Percentiles rank a stretch among this genome's conserved stretches.
These are phyloP conservation scores for Candida awuae DNA, from an alignment of 805 yeast species.

Conservation along the genomic window DNA sequence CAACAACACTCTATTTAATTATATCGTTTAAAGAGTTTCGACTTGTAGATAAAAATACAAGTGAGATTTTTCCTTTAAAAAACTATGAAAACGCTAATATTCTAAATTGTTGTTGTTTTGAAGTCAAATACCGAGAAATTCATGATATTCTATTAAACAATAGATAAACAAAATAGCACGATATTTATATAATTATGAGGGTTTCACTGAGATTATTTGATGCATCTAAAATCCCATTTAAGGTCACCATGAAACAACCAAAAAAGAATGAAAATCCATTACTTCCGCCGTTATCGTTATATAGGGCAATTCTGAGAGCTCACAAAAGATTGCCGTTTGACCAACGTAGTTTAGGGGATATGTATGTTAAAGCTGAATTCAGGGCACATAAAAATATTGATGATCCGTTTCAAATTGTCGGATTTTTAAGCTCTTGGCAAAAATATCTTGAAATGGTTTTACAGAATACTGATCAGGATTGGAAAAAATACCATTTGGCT, in stretches of 20 bases:
- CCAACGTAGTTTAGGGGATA: slow-evolving; percentile 76
- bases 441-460: slow-evolving; percentile 53
- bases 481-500: slow-evolving; percentile 59
- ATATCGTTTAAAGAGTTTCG: no score
- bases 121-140: no score
- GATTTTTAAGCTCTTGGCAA: slow-evolving; percentile 93
- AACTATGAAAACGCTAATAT: no score
- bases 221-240: slow-evolving; percentile 10
- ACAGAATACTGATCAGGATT: slow-evolving; percentile 42
- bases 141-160: no score
- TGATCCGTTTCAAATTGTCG: slow-evolving; percentile 89
- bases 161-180: no score
- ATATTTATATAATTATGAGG: slow-evolving; percentile 14
- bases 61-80: no score
- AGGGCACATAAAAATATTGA: slow-evolving; percentile 72
- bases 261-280: slow-evolving; percentile 35
- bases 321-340: slow-evolving; percentile 61
- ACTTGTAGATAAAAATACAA: no score
- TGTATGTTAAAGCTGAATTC: slow-evolving; percentile 85
- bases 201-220: slow-evolving; percentile 22
- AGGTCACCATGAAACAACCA: slow-evolving; percentile 27
- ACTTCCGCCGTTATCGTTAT: slow-evolving; percentile 75
- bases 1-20: no score
- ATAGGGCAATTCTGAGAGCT: slow-evolving; percentile 74
- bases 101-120: no score